phyloP scores from a whole-genome alignment of 2,329 filamentous ascomycete genomes.

The Metarhizium rileyi region DNA sequence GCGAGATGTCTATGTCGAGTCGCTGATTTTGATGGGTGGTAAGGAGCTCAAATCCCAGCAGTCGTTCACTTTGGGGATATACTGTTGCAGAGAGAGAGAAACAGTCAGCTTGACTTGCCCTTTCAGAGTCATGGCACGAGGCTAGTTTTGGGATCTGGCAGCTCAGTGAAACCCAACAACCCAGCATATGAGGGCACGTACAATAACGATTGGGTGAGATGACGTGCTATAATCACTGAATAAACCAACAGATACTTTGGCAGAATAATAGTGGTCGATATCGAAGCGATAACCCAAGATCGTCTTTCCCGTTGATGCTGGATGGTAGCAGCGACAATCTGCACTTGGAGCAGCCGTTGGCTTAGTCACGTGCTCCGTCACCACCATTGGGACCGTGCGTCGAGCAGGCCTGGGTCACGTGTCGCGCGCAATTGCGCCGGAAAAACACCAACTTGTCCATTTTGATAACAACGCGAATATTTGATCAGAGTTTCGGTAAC shows the following conservation, averaged over 20 bases:
- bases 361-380: slow-evolving; percentile 1
- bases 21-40: neutral
- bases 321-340: slow-evolving; percentile 9
- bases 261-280: slow-evolving; percentile 29
- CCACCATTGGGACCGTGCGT: neutral
- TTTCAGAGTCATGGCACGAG: slow-evolving; percentile 4
- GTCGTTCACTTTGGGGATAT: slow-evolving; percentile 1
- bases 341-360: neutral
- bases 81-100: slow-evolving; percentile 3
- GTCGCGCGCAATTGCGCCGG: neutral
- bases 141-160: slow-evolving; percentile 3
- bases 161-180: slow-evolving; percentile 1
- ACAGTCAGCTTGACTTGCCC: slow-evolving; percentile 4
- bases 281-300: slow-evolving; percentile 14
- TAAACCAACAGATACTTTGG: slow-evolving; percentile 29
- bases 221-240: slow-evolving; percentile 23
- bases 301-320: slow-evolving; percentile 9
- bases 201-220: slow-evolving; percentile 25
- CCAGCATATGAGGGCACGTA: slow-evolving; percentile 12
- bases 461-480: no score
- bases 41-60: neutral
- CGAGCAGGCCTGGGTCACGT: neutral
- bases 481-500: neutral
- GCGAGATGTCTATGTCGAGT: neutral
- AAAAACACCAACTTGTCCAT: no score